Percentiles rank a stretch among this genome's conserved stretches.
These are phyloP conservation scores for Flaveria brownii DNA, from an alignment of 129 eudicot genomes.

Conservation along the genomic window DNA sequence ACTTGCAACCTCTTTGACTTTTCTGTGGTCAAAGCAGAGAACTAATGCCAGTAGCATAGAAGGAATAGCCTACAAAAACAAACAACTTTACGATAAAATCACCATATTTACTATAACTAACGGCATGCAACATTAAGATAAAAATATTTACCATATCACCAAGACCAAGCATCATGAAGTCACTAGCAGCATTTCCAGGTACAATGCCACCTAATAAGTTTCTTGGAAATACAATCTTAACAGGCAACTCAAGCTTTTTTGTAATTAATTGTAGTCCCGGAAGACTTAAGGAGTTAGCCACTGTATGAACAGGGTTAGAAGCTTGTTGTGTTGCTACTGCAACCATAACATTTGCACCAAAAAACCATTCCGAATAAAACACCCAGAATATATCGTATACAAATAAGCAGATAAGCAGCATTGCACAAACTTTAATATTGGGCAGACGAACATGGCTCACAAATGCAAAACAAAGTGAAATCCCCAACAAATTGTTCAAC, in stretches of 20 bases:
- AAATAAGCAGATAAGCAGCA: slow-evolving; percentile 83
- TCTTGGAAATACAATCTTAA: slow-evolving; percentile 90
- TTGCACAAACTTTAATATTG: slow-evolving; percentile 88
- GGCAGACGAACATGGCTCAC: slow-evolving; percentile 99
- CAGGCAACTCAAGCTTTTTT: slow-evolving; percentile 92
- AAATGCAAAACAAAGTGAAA: slow-evolving; percentile 93
- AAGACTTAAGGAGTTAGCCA: slow-evolving; percentile 85
- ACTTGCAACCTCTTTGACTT: slow-evolving; percentile 49
- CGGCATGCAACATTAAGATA: slow-evolving; percentile 3
- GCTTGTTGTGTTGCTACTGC: slow-evolving; percentile 99
- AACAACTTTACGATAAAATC: slow-evolving; percentile 2
- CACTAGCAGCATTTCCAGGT: slow-evolving; percentile 71
- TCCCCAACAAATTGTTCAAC: slow-evolving; percentile 85
- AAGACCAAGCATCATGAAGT: slow-evolving; percentile 99
- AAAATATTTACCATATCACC: slow-evolving; percentile 85
- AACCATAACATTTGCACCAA: slow-evolving; percentile 97
- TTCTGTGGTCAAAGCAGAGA: slow-evolving; percentile 83
- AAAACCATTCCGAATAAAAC: slow-evolving; percentile 82
- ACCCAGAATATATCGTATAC: slow-evolving; percentile 96
- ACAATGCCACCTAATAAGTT: slow-evolving; percentile 80
- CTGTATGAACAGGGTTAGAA: slow-evolving; percentile 92
- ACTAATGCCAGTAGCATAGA: slow-evolving; percentile 96
- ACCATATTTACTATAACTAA: slow-evolving; percentile 9
- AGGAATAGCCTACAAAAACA: slow-evolving; percentile 83
- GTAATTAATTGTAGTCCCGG: slow-evolving; percentile 89